Base-by-base conservation (phyloP, 140 eudicot species). In the Ambrosia hybrid region DNA sequence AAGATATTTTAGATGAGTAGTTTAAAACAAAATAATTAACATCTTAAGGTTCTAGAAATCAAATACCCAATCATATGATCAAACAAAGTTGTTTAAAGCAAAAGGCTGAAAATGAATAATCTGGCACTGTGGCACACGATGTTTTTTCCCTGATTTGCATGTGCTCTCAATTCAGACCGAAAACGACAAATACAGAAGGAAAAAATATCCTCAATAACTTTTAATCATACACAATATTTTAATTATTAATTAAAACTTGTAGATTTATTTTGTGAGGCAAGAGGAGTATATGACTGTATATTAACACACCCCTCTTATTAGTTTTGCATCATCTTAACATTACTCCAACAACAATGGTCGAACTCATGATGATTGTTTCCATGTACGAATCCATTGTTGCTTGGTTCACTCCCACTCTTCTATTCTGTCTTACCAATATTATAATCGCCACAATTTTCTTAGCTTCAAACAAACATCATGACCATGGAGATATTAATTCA, bases 361-460 rank as follows among this genome's bases (percentile, higher is more conserved):
- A 79, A 74, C 34, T 53, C 62, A 73, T 69, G 71, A 60, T 6
- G 62, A 64, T 73, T 62, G 39, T 60, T 43, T 61, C 86, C 37
- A 77, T 80, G 84, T 58, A 74, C 75, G 55, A 67, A 55, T 76
- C 82, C 17, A 78, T 85, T 36, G 68, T 80, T 14, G 70, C 89
- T 76, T 92, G 91, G 95, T 75, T 80, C 21, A 92, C 95, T 1
- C 98, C 98, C 0, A 72, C 86, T 4, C 33, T 79, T 56, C 92
- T 92, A 3, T 92, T 92, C 67, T 84, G 91, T 72, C 63, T 85
- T 43, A 58, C 89, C 7, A 89, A 89, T 82, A 73, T 87, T 62
- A 74, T 77, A 21, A 79, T 92, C 30, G 89, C 61, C 34, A 65
- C 86, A 51, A 80, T 92, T 4, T 74, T 81, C 81, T n/a, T 89